Evolutionary conservation across 1,139 yeast genomes (phyloP).

Genomic region (Diutina rugosa): DNA sequence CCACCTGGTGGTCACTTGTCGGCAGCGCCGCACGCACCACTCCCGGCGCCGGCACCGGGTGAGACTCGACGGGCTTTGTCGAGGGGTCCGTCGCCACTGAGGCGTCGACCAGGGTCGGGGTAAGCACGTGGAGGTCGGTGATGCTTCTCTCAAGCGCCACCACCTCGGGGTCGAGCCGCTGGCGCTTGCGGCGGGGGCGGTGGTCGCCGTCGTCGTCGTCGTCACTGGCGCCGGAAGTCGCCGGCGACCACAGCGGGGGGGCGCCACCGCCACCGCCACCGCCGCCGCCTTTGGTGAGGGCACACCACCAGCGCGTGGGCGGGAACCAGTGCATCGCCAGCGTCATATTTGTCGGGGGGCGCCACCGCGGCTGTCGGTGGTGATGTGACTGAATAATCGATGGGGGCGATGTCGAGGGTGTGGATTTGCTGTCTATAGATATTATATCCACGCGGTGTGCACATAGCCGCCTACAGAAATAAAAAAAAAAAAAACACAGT

Average conservation of each 20-base stretch:
- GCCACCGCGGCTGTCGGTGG: neutral
- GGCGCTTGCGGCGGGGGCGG: neutral
- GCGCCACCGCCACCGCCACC: neutral
- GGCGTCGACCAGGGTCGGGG: neutral
- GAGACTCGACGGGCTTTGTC: too few relatives aligned
- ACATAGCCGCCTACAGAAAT: too few relatives aligned
- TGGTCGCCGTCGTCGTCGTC: neutral
- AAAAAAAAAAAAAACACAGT: too few relatives aligned
- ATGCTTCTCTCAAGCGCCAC: neutral
- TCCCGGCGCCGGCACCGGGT: too few relatives aligned
- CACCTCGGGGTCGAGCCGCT: neutral
- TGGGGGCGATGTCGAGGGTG: too few relatives aligned
- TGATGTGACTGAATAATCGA: too few relatives aligned
- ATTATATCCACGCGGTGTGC: too few relatives aligned
- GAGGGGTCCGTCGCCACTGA: neutral
- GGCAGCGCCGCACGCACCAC: too few relatives aligned
- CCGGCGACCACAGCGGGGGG: neutral
- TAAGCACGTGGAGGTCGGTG: neutral
- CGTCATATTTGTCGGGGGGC: neutral
- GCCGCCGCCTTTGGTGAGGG: neutral
- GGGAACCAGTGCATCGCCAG: neutral
- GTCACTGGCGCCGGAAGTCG: neutral
- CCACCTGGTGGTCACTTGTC: neutral
- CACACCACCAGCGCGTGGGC: neutral
- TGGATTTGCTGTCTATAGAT: too few relatives aligned